Conservation (phyloP, 306 rosid species). For the Gynostemma pentaphyllum region DNA sequence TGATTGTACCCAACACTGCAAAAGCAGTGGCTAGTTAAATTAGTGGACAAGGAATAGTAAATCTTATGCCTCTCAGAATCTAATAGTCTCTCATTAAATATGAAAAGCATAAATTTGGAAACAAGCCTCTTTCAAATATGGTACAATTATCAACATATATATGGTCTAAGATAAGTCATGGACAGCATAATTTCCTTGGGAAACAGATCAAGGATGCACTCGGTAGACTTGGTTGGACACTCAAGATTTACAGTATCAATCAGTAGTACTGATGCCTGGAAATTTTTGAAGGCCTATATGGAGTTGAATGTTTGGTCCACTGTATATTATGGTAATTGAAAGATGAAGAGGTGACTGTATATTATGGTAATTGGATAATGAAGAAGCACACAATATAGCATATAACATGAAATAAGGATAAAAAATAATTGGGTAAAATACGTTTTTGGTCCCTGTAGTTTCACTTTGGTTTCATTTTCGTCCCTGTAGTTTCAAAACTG, state of each 20-base stretch:
- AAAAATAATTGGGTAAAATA: too few relatives aligned
- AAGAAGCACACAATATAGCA: background rate
- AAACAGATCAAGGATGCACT: conserved; percentile 8
- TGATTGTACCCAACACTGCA: background rate
- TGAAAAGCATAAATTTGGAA: background rate
- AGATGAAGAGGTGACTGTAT: background rate
- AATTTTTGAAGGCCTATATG: background rate
- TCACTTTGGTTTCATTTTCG: too few relatives aligned
- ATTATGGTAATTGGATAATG: background rate
- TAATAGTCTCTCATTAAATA: background rate
- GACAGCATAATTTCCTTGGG: background rate
- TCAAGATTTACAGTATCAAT: background rate
- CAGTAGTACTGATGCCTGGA: background rate
- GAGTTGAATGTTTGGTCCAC: background rate
- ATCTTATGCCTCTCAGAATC: background rate
- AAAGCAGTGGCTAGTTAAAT: background rate
- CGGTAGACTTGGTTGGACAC: background rate
- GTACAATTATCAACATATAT: background rate
- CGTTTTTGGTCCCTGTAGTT: too few relatives aligned
- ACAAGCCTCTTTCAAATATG: background rate
- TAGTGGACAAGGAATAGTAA: background rate
- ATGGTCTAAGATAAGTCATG: background rate
- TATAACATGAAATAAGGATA: background rate
- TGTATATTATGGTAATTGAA: background rate
- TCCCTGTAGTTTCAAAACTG: too few relatives aligned